Conservation (phyloP, 2,329 filamentous ascomycete species). For the Drechslerella coelobrocha region DNA sequence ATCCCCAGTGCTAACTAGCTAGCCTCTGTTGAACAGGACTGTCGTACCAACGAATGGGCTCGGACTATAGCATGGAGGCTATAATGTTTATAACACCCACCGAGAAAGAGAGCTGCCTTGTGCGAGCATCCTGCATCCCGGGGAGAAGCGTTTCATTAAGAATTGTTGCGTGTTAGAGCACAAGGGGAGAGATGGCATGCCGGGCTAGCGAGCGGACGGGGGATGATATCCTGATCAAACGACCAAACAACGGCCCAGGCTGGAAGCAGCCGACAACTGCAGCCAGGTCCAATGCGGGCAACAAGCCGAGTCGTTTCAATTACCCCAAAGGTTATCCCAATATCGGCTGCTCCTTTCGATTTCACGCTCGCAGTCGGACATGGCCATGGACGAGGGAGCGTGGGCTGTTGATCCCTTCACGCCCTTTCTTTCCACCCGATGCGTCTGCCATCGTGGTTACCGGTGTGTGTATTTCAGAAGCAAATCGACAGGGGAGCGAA, state of each 20-base stretch:
- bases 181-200: background rate
- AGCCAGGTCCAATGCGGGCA: slow-evolving; percentile 41
- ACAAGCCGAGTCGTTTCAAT: slow-evolving; percentile 48
- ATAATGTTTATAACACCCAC: background rate
- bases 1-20: background rate
- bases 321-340: slow-evolving; percentile 25
- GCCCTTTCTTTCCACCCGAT: slow-evolving; percentile 28
- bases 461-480: background rate
- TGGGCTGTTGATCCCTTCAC: slow-evolving; percentile 46
- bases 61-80: slow-evolving; percentile 4
- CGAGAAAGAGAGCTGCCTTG: background rate
- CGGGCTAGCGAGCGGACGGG: slow-evolving; percentile 4
- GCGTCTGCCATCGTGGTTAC: slow-evolving; percentile 10
- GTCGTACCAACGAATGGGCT: too few species aligned
- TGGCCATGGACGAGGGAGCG: slow-evolving; percentile 39
- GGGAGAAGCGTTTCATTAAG: background rate
- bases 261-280: slow-evolving; percentile 32
- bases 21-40: background rate
- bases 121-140: slow-evolving; percentile 2
- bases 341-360: slow-evolving; percentile 5
- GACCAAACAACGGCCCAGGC: slow-evolving; percentile 38
- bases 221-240: slow-evolving; percentile 41
- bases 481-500: background rate
- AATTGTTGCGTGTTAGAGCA: background rate
- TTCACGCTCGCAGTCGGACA: slow-evolving; percentile 26